phyloP scores from a whole-genome alignment of 164 flowering plant genomes.

The Magnolia changhungtana region DNA sequence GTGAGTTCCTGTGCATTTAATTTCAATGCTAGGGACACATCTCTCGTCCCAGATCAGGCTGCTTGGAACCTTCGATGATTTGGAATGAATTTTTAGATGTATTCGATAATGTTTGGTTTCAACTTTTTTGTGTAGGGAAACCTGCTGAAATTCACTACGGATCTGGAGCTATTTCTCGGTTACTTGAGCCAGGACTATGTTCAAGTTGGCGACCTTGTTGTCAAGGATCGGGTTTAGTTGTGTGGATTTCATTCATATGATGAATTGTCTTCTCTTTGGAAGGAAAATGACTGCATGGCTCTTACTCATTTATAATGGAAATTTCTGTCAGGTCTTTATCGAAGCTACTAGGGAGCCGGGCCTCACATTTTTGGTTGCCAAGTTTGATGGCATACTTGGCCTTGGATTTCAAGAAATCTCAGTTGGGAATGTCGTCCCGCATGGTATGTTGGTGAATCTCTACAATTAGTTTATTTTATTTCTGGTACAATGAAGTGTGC shows the following conservation, averaged over 20 bases:
- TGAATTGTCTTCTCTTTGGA: not conserved
- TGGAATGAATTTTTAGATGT: too few species aligned
- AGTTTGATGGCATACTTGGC: slow-evolving; percentile 94
- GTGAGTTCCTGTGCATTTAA: too few species aligned
- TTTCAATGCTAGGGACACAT: too few species aligned
- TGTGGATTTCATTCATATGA: not conserved
- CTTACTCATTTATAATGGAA: not conserved
- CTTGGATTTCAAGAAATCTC: slow-evolving; percentile 92
- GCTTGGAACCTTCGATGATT: too few species aligned
- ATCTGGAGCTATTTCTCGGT: slow-evolving; percentile 81
- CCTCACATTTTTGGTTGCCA: slow-evolving; percentile 72
- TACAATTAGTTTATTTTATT: too few species aligned
- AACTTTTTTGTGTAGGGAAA: too few species aligned
- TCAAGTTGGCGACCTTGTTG: slow-evolving; percentile 66
- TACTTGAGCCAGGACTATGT: slow-evolving; percentile 76
- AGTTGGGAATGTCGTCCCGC: slow-evolving; percentile 77
- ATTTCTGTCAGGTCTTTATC: slow-evolving; percentile 63
- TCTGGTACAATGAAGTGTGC: not conserved
- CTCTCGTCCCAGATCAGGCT: too few species aligned
- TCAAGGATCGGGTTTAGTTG: slow-evolving; percentile 58
- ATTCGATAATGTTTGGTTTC: too few species aligned
- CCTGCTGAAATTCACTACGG: slow-evolving; percentile 79
- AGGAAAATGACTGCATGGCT: too few species aligned
- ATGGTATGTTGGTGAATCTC: slow-evolving; percentile 43
- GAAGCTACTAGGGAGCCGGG: slow-evolving; percentile 86